Evolutionary conservation across 192 early-diverging fungal genomes (phyloP).

Genomic region (Coemansia umbellata): DNA sequence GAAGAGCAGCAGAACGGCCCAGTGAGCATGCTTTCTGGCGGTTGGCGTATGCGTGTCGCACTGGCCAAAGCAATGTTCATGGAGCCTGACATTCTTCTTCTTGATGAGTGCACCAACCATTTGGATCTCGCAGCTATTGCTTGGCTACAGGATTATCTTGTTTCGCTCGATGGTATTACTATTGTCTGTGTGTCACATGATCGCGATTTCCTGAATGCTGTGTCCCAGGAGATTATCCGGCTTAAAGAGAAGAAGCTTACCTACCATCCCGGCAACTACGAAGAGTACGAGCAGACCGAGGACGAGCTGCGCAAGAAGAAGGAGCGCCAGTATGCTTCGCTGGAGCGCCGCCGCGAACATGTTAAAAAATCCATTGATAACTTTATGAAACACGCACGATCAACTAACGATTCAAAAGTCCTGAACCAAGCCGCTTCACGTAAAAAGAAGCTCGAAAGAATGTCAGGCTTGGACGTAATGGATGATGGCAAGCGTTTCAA

Average conservation of each 20-base stretch:
- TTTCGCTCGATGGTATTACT: conserved; percentile 58
- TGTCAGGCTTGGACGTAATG: conserved; percentile 59
- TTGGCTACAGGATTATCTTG: conserved; percentile 83
- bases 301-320: conserved; percentile 70
- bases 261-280: conserved; percentile 84
- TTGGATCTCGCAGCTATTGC: conserved; percentile 87
- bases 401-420: conserved; percentile 79
- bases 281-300: conserved; percentile 72
- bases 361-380: conserved; percentile 79
- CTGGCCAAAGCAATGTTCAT: conserved; percentile 82
- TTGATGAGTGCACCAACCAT: conserved; percentile 89
- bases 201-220: conserved; percentile 77
- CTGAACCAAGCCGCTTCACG: conserved; percentile 70
- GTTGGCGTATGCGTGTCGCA: conserved; percentile 87
- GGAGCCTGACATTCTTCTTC: conserved; percentile 74
- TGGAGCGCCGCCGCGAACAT: conserved; percentile 69
- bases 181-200: conserved; percentile 90
- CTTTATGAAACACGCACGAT: conserved; percentile 64
- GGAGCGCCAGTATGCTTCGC: conserved; percentile 56
- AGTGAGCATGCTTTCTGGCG: conserved; percentile 66
- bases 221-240: conserved; percentile 72
- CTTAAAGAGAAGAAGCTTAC: conserved; percentile 66
- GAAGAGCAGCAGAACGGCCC: conserved; percentile 58
- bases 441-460: conserved; percentile 69
- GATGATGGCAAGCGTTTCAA: conserved; percentile 72